Evolutionary conservation across 2,329 filamentous ascomycete genomes (phyloP).

Genomic region (Claviceps arundinis): DNA sequence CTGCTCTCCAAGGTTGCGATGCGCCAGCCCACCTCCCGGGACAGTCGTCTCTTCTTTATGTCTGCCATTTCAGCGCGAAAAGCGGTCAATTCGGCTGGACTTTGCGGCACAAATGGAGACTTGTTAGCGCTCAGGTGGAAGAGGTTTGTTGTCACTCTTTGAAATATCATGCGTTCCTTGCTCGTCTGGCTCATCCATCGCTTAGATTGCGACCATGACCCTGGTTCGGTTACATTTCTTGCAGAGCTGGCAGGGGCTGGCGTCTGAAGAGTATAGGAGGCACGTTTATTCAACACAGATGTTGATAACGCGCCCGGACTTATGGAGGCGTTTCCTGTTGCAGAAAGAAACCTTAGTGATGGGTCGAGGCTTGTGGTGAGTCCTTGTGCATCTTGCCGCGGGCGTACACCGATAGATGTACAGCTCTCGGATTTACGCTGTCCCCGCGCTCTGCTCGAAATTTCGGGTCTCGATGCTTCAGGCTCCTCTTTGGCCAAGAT

Average conservation of each 20-base stretch:
- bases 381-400: background rate
- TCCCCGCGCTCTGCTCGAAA: background rate
- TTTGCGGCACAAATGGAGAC: constrained; percentile 25
- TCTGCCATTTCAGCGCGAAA: constrained; percentile 19
- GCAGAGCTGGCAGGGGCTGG: background rate
- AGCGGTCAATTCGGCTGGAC: constrained; percentile 19
- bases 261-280: background rate
- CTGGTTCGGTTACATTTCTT: constrained; percentile 9
- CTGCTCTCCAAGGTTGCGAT: constrained; percentile 10
- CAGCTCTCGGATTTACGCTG: background rate
- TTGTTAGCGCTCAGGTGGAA: constrained; percentile 21
- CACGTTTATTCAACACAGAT: background rate
- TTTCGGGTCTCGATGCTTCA: background rate
- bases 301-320: too few relatives aligned
- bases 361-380: background rate
- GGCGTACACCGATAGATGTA: background rate
- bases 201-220: constrained; percentile 25
- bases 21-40: constrained; percentile 12
- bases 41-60: constrained; percentile 12
- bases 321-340: too few relatives aligned
- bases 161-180: constrained; percentile 20
- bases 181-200: constrained; percentile 24
- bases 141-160: constrained; percentile 23
- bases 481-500: background rate
- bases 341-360: background rate